Percentiles rank a stretch among this genome's conserved stretches.
Evolutionary conservation across 2,329 filamentous ascomycete genomes (phyloP).

Genomic region (Tolypocladium tropicale): DNA sequence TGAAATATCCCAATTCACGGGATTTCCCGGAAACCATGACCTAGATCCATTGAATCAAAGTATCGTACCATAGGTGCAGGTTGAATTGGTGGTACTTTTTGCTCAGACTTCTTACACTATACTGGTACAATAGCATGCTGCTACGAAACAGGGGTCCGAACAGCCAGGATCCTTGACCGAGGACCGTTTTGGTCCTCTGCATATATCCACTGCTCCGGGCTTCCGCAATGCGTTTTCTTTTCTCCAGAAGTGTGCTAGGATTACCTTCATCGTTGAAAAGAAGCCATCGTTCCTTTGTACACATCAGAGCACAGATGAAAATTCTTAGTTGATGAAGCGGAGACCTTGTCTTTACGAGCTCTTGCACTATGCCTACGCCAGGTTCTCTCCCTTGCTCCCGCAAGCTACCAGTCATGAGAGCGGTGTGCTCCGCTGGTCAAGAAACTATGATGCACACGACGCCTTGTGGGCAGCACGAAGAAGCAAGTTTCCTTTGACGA

Average conservation of each 20-base stretch:
- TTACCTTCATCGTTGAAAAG: no score
- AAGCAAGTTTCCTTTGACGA: background rate
- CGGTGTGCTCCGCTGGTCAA: background rate
- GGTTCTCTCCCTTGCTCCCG: background rate
- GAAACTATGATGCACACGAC: background rate
- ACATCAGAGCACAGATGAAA: background rate
- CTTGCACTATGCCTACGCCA: background rate
- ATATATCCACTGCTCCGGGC: background rate
- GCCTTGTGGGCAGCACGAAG: background rate
- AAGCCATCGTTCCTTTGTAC: background rate
- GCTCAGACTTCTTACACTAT: background rate
- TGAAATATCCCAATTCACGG: background rate
- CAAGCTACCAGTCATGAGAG: no score
- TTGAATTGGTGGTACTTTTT: background rate
- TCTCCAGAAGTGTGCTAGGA: background rate
- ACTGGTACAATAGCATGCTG: background rate
- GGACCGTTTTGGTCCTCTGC: background rate
- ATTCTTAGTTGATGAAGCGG: no score
- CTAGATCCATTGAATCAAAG: background rate
- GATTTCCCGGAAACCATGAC: background rate
- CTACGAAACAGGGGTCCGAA: background rate
- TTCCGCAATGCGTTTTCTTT: background rate
- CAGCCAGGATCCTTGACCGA: no score
- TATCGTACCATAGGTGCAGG: background rate
- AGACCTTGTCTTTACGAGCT: no score